Evolutionary conservation across 2,329 filamentous ascomycete species (phyloP).

Genomic region (Cercospora zeae-maydis): DNA sequence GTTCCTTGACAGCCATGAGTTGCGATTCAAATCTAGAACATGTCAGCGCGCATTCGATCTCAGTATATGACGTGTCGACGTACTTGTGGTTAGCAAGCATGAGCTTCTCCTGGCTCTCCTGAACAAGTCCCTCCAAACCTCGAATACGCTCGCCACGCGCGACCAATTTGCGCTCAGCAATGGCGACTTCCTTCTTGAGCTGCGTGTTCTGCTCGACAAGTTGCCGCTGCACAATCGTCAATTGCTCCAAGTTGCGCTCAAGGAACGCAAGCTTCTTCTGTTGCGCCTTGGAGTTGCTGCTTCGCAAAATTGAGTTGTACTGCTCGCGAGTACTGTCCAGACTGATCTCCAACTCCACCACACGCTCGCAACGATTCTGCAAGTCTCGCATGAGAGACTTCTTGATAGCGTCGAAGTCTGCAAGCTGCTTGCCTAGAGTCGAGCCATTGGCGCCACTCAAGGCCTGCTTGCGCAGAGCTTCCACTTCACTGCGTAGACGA

Average conservation of each 20-base stretch:
- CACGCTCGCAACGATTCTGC: slow-evolving; percentile 93
- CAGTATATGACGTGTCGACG: slow-evolving; percentile 36
- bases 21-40: slow-evolving; percentile 83
- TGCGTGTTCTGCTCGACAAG: slow-evolving; percentile 96
- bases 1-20: slow-evolving; percentile 94
- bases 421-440: slow-evolving; percentile 93
- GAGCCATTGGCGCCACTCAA: slow-evolving; percentile 59
- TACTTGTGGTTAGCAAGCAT: slow-evolving; percentile 97
- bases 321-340: slow-evolving; percentile 96
- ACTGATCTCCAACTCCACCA: slow-evolving; percentile 96
- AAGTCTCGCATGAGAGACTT: slow-evolving; percentile 98
- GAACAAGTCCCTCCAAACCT: slow-evolving; percentile 83
- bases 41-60: slow-evolving; percentile 13
- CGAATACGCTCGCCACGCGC: slow-evolving; percentile 96
- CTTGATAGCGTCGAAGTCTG: slow-evolving; percentile 99
- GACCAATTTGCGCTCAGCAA: slow-evolving; percentile 94
- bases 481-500: slow-evolving; percentile 74
- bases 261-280: slow-evolving; percentile 99
- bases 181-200: slow-evolving; percentile 98
- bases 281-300: slow-evolving; percentile 95
- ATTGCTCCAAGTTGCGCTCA: slow-evolving; percentile 94
- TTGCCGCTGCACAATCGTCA: slow-evolving; percentile 95
- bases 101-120: slow-evolving; percentile 97
- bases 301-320: slow-evolving; percentile 96
- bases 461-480: slow-evolving; percentile 71